A percentile compares a stretch with the other conserved stretches of the same genome.
Evolutionary conservation across 768 basidiomycete genomes (phyloP).

Genomic region (Botryobasidium botryosum): DNA sequence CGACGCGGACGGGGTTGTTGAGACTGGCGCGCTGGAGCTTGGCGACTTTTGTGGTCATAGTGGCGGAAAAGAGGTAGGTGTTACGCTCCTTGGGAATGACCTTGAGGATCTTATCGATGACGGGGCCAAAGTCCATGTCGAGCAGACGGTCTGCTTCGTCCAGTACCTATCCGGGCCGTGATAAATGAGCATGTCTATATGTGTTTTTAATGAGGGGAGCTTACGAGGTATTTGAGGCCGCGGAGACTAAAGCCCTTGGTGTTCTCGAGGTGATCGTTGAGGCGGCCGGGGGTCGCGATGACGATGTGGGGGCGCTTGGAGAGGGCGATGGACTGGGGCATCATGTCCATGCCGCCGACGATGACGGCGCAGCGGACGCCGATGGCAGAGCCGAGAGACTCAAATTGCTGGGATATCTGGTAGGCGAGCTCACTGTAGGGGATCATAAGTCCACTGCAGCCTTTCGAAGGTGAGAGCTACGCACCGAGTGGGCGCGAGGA

Average conservation of each 20-base stretch:
- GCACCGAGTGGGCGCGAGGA: conserved; percentile 80
- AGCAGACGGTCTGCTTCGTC: conserved; percentile 93
- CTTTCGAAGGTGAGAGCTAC: conserved; percentile 8
- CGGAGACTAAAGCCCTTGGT: conserved; percentile 92
- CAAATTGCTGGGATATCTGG: conserved; percentile 96
- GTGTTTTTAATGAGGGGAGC: conserved; percentile 16
- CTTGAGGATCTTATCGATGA: conserved; percentile 92
- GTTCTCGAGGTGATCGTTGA: conserved; percentile 88
- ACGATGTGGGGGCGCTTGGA: conserved; percentile 90
- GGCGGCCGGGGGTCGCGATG: conserved; percentile 86
- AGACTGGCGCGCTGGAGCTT: conserved; percentile 91
- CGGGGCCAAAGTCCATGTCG: conserved; percentile 92
- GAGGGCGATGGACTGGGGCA: conserved; percentile 77
- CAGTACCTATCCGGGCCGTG: conserved; percentile 44
- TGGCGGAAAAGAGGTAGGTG: conserved; percentile 94
- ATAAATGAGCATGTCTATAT: neutral
- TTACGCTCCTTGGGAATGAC: conserved; percentile 86
- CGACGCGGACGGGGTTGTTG: conserved; percentile 81
- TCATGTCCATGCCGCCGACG: conserved; percentile 90
- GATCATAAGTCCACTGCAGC: neutral
- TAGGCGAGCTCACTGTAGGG: conserved; percentile 71
- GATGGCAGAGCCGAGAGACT: conserved; percentile 78
- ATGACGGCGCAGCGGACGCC: conserved; percentile 83
- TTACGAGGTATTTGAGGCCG: conserved; percentile 70
- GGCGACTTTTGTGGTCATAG: conserved; percentile 97